These are phyloP conservation scores for Thielaviopsis euricoi DNA, from an alignment of 2,329 filamentous ascomycete species.

Conservation along the genomic window DNA sequence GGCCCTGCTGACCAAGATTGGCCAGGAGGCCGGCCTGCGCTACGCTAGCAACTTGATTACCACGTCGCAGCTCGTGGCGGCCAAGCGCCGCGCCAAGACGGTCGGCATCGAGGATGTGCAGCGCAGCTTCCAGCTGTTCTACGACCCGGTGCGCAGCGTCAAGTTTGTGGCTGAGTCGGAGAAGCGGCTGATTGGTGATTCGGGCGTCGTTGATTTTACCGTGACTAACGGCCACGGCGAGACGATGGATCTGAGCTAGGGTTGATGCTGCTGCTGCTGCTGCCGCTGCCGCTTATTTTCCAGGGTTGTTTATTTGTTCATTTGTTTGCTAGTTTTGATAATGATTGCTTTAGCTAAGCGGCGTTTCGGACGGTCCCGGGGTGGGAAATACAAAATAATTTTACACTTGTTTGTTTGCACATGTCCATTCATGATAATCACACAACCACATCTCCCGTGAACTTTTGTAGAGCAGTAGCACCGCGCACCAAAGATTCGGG, in stretches of 20 bases:
- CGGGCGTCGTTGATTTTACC: constrained; percentile 60
- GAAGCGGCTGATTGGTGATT: constrained; percentile 80
- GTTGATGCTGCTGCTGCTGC: neutral
- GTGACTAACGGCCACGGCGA: constrained; percentile 37
- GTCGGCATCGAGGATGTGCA: constrained; percentile 80
- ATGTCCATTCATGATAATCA: neutral
- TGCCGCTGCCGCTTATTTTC: neutral
- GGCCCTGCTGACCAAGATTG: constrained; percentile 88
- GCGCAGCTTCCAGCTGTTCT: constrained; percentile 86
- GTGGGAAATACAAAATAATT: constrained; percentile 11
- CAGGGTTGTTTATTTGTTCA: constrained; percentile 4
- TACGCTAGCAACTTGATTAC: constrained; percentile 98
- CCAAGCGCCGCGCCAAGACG: constrained; percentile 72
- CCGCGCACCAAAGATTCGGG: too few species aligned
- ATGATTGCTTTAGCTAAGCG: constrained; percentile 8
- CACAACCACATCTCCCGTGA: too few species aligned
- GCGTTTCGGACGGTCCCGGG: constrained; percentile 11
- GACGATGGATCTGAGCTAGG: constrained; percentile 30
- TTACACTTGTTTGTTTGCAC: neutral
- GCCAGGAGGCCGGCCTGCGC: constrained; percentile 74
- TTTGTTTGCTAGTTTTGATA: constrained; percentile 2
- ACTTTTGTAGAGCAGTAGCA: too few species aligned
- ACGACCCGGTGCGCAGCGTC: constrained; percentile 73
- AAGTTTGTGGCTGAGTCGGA: constrained; percentile 84
- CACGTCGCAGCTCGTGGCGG: constrained; percentile 71